Base-by-base conservation (phyloP, 257 asterid species). In the Parsonsia alboflavescens region DNA sequence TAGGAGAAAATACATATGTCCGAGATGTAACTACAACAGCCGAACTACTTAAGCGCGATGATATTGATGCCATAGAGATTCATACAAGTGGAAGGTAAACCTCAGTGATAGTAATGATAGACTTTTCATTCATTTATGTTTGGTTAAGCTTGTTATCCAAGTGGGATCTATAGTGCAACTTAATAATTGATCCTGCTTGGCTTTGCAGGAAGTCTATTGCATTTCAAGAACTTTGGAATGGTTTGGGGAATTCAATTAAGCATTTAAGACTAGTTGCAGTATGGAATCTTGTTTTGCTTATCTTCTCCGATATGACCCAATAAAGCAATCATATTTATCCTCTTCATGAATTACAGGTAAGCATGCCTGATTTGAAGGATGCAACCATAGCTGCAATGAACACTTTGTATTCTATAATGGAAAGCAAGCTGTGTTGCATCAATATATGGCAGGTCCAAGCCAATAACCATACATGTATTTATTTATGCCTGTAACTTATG, bases 31-130 rank as follows among this genome's bases (percentile, higher is more conserved):
- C 86, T 78, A 86, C 97, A 75, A 84, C 96, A 58, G 86, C 91
- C 50, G 81, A 91, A 82, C 97, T 93, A 81, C 96, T 91, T 73
- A 76, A 79, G 77, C 82, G 57, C 59, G 84, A 85, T 70, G 86
- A 77, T 68, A 86, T 93, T 62, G 97, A 93, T 83, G 97, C 97
- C 74, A 70, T 91, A 62, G 98, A 93, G 80, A 91, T 93, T 82
- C 98, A 93, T 86, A 93, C 98, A 3, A 89, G 81, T 76, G 96
- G 96, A 86, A 93, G 98, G 98, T 93, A 82, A 58, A 59, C 76
- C 68, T 62, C 21, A 52, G 73, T 76, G 56, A 15, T 5, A 33
- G 50, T 10, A 45, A 19, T 59, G 6, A 13, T 3, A 0, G 50
- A 30, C 3, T 26, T 10, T 21, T 3, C 39, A 64, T 45, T 30